phyloP scores from a whole-genome alignment of 768 basidiomycete genomes.

The Auricularia heimuer region DNA sequence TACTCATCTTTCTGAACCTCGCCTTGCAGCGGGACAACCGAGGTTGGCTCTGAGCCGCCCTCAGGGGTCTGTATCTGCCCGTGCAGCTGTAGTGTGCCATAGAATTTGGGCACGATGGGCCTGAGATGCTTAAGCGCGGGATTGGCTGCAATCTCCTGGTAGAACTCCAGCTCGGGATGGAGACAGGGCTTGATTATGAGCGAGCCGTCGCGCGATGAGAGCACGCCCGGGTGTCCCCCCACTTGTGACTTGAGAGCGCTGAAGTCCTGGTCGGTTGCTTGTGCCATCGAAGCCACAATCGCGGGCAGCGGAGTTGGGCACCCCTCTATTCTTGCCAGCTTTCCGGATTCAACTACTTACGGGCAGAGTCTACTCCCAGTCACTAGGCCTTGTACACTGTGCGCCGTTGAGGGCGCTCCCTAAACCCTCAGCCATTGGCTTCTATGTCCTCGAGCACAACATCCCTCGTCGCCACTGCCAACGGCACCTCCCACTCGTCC shows the following conservation, averaged over 20 bases:
- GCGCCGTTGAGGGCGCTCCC: not conserved
- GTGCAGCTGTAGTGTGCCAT: constrained; percentile 67
- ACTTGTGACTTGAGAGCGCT: constrained; percentile 41
- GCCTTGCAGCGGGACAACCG: constrained; percentile 14
- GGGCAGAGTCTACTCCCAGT: no score
- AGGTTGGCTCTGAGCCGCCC: constrained; percentile 15
- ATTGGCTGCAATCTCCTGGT: constrained; percentile 41
- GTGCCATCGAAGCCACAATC: no score
- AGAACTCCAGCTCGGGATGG: constrained; percentile 59
- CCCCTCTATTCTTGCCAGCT: no score
- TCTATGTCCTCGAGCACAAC: not conserved
- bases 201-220: constrained; percentile 57
- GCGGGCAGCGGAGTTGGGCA: no score
- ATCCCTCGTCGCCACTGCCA: not conserved
- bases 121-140: constrained; percentile 12
- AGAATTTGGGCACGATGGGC: constrained; percentile 63
- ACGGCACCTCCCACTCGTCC: not conserved
- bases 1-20: constrained; percentile 39
- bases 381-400: no score
- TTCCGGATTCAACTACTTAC: no score
- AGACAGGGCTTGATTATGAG: constrained; percentile 75
- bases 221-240: constrained; percentile 72
- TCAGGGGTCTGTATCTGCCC: constrained; percentile 38
- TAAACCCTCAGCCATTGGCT: not conserved
- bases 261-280: not conserved